phyloP scores from a whole-genome alignment of 495 filamentous ascomycete genomes.

The Hypoxylon rickii region DNA sequence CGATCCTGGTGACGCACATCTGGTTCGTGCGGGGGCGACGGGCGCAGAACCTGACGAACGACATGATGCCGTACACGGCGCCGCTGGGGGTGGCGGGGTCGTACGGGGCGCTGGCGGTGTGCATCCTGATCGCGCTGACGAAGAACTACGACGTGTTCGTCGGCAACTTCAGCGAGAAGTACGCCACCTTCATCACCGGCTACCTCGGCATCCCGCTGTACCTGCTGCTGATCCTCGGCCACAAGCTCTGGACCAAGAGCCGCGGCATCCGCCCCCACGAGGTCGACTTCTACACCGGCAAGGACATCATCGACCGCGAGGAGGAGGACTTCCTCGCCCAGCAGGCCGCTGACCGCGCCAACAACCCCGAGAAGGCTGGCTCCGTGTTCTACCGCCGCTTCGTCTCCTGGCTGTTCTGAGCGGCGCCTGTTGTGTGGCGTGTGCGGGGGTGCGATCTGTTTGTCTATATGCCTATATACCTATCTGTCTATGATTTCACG shows the following conservation, averaged over 20 bases:
- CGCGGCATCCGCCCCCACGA: constrained; percentile 58
- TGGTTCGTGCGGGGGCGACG: constrained; percentile 74
- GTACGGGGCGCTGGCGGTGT: constrained; percentile 68
- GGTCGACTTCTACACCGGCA: constrained; percentile 73
- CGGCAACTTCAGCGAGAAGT: constrained; percentile 57
- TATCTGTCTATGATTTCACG: too few relatives aligned
- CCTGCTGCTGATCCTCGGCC: constrained; percentile 70
- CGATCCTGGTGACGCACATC: constrained; percentile 81
- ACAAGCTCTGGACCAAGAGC: constrained; percentile 63
- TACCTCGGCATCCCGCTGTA: constrained; percentile 85
- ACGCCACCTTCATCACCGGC: constrained; percentile 78
- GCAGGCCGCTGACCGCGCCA: constrained; percentile 52
- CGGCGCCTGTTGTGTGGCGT: neutral
- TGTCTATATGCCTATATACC: too few relatives aligned
- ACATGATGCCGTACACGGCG: constrained; percentile 70
- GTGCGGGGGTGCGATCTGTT: too few relatives aligned
- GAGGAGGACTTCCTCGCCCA: constrained; percentile 69
- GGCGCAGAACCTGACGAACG: constrained; percentile 70
- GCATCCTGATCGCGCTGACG: constrained; percentile 70
- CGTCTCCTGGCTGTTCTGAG: constrained; percentile 68
- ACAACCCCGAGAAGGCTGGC: constrained; percentile 30
- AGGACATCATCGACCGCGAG: constrained; percentile 73
- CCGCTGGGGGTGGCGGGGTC: constrained; percentile 72
- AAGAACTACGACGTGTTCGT: constrained; percentile 80
- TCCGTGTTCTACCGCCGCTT: constrained; percentile 65